Evolutionary conservation across 345 rosid species (phyloP).

Genomic region (Mercurialis annua): DNA sequence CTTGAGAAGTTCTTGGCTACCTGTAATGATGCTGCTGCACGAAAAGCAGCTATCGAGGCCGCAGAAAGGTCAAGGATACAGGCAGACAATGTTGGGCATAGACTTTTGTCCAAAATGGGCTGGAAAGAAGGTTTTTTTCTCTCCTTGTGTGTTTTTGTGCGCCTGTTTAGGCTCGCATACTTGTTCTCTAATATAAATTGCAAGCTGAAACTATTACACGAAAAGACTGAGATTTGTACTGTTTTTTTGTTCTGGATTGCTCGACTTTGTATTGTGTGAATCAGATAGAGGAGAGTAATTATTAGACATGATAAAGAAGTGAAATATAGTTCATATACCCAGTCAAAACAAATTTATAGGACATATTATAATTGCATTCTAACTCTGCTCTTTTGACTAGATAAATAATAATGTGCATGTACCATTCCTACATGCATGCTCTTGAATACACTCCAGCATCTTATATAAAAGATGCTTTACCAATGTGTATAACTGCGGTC

Average conservation of each 20-base stretch:
- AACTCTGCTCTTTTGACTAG: too few relatives aligned
- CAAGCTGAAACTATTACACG: not conserved
- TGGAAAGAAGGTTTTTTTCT: constrained; percentile 98
- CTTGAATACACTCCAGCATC: too few relatives aligned
- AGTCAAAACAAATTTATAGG: too few relatives aligned
- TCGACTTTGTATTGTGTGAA: not conserved
- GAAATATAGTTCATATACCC: not conserved
- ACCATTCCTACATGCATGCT: too few relatives aligned
- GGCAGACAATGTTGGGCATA: constrained; percentile 96
- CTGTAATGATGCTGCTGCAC: constrained; percentile 75
- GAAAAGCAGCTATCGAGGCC: constrained; percentile 62
- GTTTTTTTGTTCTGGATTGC: not conserved
- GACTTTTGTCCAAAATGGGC: constrained; percentile 92
- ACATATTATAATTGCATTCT: too few relatives aligned
- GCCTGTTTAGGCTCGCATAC: not conserved
- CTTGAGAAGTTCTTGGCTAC: constrained; percentile 83
- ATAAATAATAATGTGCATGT: too few relatives aligned
- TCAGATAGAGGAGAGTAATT: not conserved
- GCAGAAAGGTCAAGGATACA: constrained; percentile 81
- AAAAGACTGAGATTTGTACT: not conserved
- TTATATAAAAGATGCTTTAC: not conserved
- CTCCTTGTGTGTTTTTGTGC: constrained; percentile 8
- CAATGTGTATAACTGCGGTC: not conserved
- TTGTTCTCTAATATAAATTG: not conserved
- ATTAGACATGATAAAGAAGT: not conserved